phyloP scores from a whole-genome alignment of 805 yeast genomes.

The Wickerhamiella hasegawae region DNA sequence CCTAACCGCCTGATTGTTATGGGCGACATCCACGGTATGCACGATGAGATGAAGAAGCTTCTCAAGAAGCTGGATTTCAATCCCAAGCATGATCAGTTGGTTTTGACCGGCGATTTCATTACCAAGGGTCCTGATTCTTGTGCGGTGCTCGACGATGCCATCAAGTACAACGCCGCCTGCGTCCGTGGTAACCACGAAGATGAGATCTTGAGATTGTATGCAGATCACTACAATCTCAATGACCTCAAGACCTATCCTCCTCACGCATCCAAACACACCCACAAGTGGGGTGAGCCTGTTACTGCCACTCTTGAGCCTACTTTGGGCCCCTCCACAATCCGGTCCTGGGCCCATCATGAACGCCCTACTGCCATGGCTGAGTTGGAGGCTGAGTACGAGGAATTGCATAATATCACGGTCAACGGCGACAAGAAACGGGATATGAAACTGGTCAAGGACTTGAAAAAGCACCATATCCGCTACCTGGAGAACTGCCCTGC shows the following conservation, averaged over 20 bases:
- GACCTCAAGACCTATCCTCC: constrained; percentile 17
- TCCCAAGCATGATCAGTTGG: constrained; percentile 33
- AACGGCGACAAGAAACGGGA: constrained; percentile 22
- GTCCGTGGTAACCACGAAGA: constrained; percentile 84
- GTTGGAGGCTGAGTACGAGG: not conserved
- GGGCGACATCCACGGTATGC: constrained; percentile 85
- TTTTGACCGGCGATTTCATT: constrained; percentile 72
- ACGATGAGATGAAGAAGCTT: constrained; percentile 35
- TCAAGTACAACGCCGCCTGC: constrained; percentile 46
- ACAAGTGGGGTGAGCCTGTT: constrained; percentile 10
- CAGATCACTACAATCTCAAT: constrained; percentile 36
- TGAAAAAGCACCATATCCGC: constrained; percentile 43
- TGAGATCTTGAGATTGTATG: constrained; percentile 48
- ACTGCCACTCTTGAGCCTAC: constrained; percentile 10
- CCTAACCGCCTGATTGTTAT: constrained; percentile 39
- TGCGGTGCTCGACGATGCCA: constrained; percentile 49
- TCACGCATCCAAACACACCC: constrained; percentile 9
- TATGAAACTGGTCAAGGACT: constrained; percentile 33
- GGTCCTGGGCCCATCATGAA: not conserved
- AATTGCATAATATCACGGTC: constrained; percentile 6
- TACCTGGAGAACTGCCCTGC: constrained; percentile 50
- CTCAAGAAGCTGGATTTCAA: constrained; percentile 32
- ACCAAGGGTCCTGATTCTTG: constrained; percentile 70
- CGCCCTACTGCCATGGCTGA: not conserved
- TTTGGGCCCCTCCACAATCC: constrained; percentile 2